Conservation (phyloP, 2,329 filamentous ascomycete genomes). For the Colletotrichum liaoningense region DNA sequence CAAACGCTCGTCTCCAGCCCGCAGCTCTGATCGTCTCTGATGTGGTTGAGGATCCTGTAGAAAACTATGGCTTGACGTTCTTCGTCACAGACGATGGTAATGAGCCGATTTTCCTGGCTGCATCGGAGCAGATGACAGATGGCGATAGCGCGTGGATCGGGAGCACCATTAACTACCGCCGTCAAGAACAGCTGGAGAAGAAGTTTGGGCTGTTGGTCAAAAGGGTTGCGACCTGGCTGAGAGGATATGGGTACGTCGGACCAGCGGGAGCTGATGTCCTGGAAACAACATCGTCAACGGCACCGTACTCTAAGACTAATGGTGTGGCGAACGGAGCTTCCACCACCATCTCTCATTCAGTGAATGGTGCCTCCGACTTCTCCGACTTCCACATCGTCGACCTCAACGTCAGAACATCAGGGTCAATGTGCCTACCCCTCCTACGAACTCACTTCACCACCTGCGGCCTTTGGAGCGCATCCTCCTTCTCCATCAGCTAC, state of each 20-base stretch:
- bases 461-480: conserved; percentile 41
- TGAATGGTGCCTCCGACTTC: neutral
- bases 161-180: conserved; percentile 46
- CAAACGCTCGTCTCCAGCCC: conserved; percentile 46
- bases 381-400: conserved; percentile 44
- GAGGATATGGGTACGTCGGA: conserved; percentile 45
- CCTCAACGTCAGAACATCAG: conserved; percentile 48
- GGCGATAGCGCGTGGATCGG: conserved; percentile 47
- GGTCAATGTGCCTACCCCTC: conserved; percentile 44
- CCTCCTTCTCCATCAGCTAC: conserved; percentile 43
- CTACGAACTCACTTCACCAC: conserved; percentile 43
- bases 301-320: conserved; percentile 11
- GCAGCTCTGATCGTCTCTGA: conserved; percentile 46
- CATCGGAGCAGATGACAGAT: conserved; percentile 49
- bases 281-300: conserved; percentile 38
- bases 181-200: conserved; percentile 42
- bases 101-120: conserved; percentile 44
- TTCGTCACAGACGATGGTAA: conserved; percentile 43
- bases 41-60: conserved; percentile 44
- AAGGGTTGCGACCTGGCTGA: conserved; percentile 42
- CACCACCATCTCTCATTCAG: neutral
- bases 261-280: conserved; percentile 48
- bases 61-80: conserved; percentile 49
- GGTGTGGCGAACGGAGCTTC: conserved; percentile 12
- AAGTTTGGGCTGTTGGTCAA: conserved; percentile 41